phyloP scores from a whole-genome alignment of 805 yeast genomes.

The Cyberlindnera mississippiensis region DNA sequence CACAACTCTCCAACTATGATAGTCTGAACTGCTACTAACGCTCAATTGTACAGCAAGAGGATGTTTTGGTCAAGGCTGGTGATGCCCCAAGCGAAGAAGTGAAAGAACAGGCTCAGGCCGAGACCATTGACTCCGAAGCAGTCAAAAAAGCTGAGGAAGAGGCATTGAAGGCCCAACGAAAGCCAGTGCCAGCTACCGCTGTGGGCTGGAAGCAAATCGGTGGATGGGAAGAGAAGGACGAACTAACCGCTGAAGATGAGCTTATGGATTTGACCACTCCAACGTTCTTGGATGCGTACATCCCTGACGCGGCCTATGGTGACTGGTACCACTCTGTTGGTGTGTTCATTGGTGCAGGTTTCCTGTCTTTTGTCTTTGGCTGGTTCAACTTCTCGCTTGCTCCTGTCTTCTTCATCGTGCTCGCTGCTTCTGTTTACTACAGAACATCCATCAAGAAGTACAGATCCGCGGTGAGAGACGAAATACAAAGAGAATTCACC shows the following conservation, averaged over 20 bases:
- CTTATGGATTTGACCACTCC: conserved; percentile 66
- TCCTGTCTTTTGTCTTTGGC: conserved; percentile 77
- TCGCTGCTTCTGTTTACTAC: conserved; percentile 64
- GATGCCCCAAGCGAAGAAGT: background rate
- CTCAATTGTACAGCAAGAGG: conserved; percentile 21
- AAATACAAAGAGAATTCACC: conserved; percentile 81
- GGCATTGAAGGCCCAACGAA: conserved; percentile 33
- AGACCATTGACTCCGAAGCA: conserved; percentile 17
- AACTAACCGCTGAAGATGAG: conserved; percentile 62
- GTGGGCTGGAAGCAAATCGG: conserved; percentile 96
- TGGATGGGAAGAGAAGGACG: conserved; percentile 72
- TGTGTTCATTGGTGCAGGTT: conserved; percentile 58
- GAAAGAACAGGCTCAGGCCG: conserved; percentile 3
- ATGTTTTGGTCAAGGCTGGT: conserved; percentile 16
- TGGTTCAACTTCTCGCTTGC: conserved; percentile 72
- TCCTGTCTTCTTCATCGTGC: conserved; percentile 69
- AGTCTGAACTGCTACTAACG: conserved; percentile 12
- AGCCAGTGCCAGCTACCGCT: conserved; percentile 59
- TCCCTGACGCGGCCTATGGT: conserved; percentile 78
- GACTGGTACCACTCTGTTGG: conserved; percentile 97
- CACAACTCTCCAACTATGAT: no score
- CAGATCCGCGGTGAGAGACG: conserved; percentile 69
- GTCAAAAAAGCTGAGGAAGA: conserved; percentile 26
- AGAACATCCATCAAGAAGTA: conserved; percentile 81
- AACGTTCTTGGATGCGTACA: conserved; percentile 68